These are phyloP conservation scores for Thozetella sp. DNA, from an alignment of 495 filamentous ascomycete genomes.

Conservation along the genomic window DNA sequence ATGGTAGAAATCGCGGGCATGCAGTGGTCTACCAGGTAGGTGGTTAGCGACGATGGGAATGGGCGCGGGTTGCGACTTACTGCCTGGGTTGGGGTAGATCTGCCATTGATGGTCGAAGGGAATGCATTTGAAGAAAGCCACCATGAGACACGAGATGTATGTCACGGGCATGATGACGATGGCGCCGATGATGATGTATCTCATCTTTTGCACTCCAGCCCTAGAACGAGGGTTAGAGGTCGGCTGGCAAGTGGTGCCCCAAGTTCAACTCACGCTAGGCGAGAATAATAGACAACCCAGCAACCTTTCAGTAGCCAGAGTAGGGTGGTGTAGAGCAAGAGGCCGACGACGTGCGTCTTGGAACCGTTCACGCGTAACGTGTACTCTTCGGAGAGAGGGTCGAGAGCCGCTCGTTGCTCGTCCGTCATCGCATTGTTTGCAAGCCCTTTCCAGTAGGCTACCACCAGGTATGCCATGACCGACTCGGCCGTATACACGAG, in stretches of 20 bases:
- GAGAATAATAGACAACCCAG: slow-evolving; percentile 59
- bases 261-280: slow-evolving; percentile 46
- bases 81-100: slow-evolving; percentile 58
- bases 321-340: slow-evolving; percentile 56
- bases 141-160: slow-evolving; percentile 50
- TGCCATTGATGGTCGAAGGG: slow-evolving; percentile 61
- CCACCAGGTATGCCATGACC: slow-evolving; percentile 30
- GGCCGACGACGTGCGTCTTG: slow-evolving; percentile 57
- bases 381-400: slow-evolving; percentile 42
- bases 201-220: slow-evolving; percentile 44
- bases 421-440: slow-evolving; percentile 61
- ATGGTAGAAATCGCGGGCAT: slow-evolving; percentile 30
- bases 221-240: slow-evolving; percentile 21
- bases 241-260: not conserved
- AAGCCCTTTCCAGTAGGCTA: slow-evolving; percentile 23
- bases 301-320: slow-evolving; percentile 60
- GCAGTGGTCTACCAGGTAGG: slow-evolving; percentile 19
- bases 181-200: slow-evolving; percentile 43
- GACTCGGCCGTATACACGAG: slow-evolving; percentile 38
- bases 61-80: slow-evolving; percentile 29
- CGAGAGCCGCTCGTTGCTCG: slow-evolving; percentile 40
- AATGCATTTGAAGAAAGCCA: slow-evolving; percentile 35
- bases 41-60: not conserved
- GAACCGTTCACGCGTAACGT: slow-evolving; percentile 52
- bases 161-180: slow-evolving; percentile 44